Percentiles rank a stretch among this genome's conserved stretches.
Evolutionary conservation across 164 flowering plant genomes (phyloP).

Genomic region (Amborella trichopoda): DNA sequence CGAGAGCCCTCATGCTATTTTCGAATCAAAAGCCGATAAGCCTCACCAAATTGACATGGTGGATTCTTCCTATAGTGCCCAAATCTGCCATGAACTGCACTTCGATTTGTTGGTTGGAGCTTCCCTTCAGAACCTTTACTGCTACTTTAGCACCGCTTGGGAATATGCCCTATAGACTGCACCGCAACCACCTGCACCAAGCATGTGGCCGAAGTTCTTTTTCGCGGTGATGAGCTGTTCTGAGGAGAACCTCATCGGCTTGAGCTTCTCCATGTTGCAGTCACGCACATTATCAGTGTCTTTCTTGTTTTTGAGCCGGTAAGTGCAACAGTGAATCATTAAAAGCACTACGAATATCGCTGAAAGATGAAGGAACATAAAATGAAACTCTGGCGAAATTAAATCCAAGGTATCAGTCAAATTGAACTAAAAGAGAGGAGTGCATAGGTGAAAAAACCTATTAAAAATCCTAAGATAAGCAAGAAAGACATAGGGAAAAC

Average conservation of each 20-base stretch:
- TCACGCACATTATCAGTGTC: no score
- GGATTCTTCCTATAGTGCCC: conserved; percentile 11
- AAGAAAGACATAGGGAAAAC: no score
- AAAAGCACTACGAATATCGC: no score
- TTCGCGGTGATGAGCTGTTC: conserved; percentile 11
- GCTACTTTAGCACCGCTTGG: conserved; percentile 14
- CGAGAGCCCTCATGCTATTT: conserved; percentile 8
- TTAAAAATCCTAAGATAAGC: no score
- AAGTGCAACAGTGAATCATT: no score
- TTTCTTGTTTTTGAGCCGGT: no score
- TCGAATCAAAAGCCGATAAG: conserved; percentile 13
- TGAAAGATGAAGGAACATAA: no score
- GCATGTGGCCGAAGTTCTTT: conserved; percentile 3
- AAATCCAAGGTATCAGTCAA: no score
- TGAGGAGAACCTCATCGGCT: conserved; percentile 12
- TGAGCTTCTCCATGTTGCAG: no score
- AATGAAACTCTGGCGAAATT: no score
- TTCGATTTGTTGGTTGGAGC: conserved; percentile 11
- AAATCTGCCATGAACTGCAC: conserved; percentile 19
- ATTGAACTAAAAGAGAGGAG: no score
- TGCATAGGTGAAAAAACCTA: no score
- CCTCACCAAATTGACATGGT: conserved; percentile 19
- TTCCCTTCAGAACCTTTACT: conserved; percentile 18
- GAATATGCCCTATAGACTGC: conserved; percentile 13
- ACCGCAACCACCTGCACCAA: conserved; percentile 16